Evolutionary conservation across 345 rosid species (phyloP), one percentile per base, ranked within the genome.

Genomic region (Eucalyptus curtisii): DNA sequence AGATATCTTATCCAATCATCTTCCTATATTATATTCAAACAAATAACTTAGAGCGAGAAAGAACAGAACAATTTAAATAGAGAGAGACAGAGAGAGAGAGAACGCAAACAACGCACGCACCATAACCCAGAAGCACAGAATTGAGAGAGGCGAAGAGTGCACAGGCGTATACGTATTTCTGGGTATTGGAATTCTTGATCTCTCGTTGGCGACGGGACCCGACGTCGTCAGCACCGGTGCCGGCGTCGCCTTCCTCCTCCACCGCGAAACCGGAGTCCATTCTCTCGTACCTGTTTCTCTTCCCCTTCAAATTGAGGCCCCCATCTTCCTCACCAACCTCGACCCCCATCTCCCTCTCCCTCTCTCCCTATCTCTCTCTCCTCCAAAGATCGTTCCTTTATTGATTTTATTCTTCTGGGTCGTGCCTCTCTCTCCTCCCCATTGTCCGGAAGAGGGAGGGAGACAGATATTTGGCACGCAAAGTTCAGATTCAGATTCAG

Each of bases 61-160:
- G 22, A 68, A 2, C 68, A 33, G 95, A 68, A 37, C 55, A 12
- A 82, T 87, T 59, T 85, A 61, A 15, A 59, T 22, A 50, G 22
- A 31, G 50, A 45, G 22, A 16, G 42, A 88, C 20, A 44, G 17
- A 45, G 13, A 88, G 85, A 25, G 19, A 84, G 55, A 33, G 8
- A 82, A 30, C n/a, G 16, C 81, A 37, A 87, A 90, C 49, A 88
- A 94, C 96, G 47, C 82, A 76, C 82, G 82, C 82, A 76, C 82
- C 97, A 87, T 95, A 94, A 44, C 96, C 97, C 66, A 94, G 97
- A 59, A 95, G 96, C 80, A 94, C 95, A 80, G 94, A 94, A 88
- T 95, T 95, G 87, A 94, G 95, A 71, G 96, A 95, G 49, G 95
- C 96, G 85, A 95, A 94, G 71, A 95, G 64, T 88, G 95, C 95